Evolutionary conservation across 257 asterid species (phyloP), one percentile per base, ranked within the genome.

Genomic region (Linaria vulgaris): DNA sequence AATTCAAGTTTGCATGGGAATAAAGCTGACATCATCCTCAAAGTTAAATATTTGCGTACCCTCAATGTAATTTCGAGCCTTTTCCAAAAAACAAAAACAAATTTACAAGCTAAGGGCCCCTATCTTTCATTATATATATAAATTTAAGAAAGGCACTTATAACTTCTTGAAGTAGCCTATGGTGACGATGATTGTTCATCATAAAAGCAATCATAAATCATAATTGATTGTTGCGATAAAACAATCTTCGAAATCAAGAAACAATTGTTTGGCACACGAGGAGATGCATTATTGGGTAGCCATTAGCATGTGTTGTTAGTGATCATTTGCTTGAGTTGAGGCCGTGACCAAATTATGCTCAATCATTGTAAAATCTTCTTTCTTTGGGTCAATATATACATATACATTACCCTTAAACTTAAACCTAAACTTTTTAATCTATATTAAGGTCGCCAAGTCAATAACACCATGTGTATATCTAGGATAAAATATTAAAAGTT

Each of bases 271-370:
- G 80, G 70, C 30, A 20, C 8, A 64, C 10, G 21, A 63, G 69
- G 67, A 63, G 34, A 54, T 61, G 17, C 62, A 80, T 77, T 50
- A 82, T 76, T 78, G 71, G 45, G 44, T 24, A 24, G 68, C 57
- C 53, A 31, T 69, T 56, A 63, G 58, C 76, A 63, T 72, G 76
- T 74, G 70, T 59, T 53, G 61, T 53, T 52, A 48, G 37, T 39
- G 41, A 68, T 50, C 48, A 78, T 76, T 71, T 56, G 57, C 63
- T 56, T 64, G 70, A 69, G 63, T 56, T 64, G 70, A 69, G 63
- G 59, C 69, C 78, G 81, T 74, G 78, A 67, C 72, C 46, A 45
- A 48, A 77, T 79, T 76, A 79, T 77, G 66, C 72, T 71, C 69
- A 76, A 70, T 81, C 72, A 77, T 77, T 68, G 45, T 21, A 23